Conservation (phyloP, 345 rosid species). For the Trapa bicornis region DNA sequence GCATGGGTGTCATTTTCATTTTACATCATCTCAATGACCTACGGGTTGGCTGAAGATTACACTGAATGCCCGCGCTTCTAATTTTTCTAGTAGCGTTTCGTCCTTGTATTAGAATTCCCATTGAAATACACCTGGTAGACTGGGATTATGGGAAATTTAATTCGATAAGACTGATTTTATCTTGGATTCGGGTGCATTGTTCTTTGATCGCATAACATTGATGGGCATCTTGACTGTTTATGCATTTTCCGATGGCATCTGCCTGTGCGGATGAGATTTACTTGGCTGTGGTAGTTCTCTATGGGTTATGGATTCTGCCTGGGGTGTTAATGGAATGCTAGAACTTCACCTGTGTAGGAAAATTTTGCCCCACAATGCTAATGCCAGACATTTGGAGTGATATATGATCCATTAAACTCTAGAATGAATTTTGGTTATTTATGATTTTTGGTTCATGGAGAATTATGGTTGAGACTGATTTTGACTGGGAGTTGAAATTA, state of each 20-base stretch:
- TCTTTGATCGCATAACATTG: neutral
- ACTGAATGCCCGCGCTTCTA: neutral
- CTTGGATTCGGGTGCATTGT: neutral
- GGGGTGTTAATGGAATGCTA: neutral
- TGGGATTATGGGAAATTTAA: neutral
- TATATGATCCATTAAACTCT: neutral
- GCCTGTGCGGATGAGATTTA: neutral
- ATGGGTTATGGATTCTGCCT: neutral
- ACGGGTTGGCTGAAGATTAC: neutral
- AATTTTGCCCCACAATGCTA: neutral
- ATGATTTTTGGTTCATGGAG: neutral
- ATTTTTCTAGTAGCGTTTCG: neutral
- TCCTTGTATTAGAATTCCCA: neutral
- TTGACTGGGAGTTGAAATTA: constrained; percentile 2
- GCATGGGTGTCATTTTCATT: neutral
- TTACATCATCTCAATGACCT: neutral
- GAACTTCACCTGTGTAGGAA: neutral
- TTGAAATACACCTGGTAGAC: neutral
- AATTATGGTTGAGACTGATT: neutral
- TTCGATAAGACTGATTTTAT: neutral
- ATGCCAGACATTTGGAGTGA: neutral
- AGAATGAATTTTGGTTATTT: neutral
- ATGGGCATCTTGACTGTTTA: neutral
- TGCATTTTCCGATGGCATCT: neutral
- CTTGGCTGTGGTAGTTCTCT: neutral